A percentile compares a stretch with the other conserved stretches of the same genome.
Conservation (phyloP, 495 filamentous ascomycete genomes). For the Friedmanniomyces endolithicus region DNA sequence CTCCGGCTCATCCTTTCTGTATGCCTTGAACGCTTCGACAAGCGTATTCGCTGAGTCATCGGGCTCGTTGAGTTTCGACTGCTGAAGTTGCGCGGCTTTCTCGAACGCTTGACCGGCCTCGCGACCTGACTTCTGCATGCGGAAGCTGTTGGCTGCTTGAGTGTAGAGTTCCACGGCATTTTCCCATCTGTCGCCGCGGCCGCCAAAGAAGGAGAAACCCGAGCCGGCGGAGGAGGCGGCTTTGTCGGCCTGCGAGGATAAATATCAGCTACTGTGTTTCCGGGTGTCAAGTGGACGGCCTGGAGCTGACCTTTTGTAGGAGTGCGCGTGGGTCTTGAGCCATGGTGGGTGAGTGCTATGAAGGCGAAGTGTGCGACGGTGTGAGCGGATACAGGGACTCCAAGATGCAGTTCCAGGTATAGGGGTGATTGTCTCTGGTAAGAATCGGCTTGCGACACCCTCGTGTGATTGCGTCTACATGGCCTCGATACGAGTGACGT, state of each 20-base stretch:
- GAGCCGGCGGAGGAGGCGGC: conserved; percentile 13
- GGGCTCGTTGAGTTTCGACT: conserved; percentile 65
- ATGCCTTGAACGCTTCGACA: conserved; percentile 71
- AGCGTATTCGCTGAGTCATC: conserved; percentile 77
- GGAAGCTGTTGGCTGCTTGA: conserved; percentile 28
- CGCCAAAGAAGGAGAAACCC: conserved; percentile 28
- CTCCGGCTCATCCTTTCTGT: conserved; percentile 66
- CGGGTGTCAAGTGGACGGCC: neutral
- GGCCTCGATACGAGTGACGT: neutral
- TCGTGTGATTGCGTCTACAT: neutral
- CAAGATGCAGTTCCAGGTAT: neutral
- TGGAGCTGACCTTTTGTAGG: conserved; percentile 22
- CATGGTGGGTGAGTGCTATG: conserved; percentile 16
- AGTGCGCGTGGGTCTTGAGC: conserved; percentile 26
- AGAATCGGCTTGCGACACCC: neutral
- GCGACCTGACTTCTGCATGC: conserved; percentile 23
- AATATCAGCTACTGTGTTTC: neutral
- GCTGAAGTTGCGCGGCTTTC: conserved; percentile 63
- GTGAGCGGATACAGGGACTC: neutral
- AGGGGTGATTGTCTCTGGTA: neutral
- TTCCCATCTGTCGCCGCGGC: conserved; percentile 22
- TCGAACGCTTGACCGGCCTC: conserved; percentile 74
- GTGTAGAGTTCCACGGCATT: conserved; percentile 26
- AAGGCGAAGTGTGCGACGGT: no score
- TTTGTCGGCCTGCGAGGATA: conserved; percentile 24